Conservation (phyloP, 352 stramenopile genomes). For the Saprolegnia diclina region DNA sequence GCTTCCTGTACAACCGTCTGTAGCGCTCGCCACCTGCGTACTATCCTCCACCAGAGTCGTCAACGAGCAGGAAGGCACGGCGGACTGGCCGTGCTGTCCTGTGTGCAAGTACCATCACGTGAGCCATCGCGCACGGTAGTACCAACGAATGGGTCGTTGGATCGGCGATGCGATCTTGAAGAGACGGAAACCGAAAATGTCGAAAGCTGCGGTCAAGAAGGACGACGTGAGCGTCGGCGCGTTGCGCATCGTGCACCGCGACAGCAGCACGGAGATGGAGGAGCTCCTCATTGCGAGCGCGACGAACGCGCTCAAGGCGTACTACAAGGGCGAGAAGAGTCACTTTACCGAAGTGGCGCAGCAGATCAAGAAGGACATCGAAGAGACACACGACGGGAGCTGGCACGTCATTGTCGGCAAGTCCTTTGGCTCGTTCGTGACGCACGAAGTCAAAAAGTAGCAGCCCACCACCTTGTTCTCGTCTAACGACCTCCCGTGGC, state of each 20-base stretch:
- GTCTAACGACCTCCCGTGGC: neutral
- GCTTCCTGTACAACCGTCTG: too few relatives aligned
- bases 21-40: too few relatives aligned
- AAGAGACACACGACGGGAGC: conserved; percentile 54
- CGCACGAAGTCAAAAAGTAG: conserved; percentile 78
- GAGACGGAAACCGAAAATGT: conserved; percentile 28
- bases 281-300: conserved; percentile 62
- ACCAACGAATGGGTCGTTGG: too few relatives aligned
- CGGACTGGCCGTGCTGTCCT: too few relatives aligned
- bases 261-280: conserved; percentile 61
- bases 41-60: too few relatives aligned
- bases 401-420: conserved; percentile 85
- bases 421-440: conserved; percentile 80
- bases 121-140: too few relatives aligned
- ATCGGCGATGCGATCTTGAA: neutral
- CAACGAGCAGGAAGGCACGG: too few relatives aligned
- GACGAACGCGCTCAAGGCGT: conserved; percentile 69
- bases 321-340: conserved; percentile 82
- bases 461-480: neutral
- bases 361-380: conserved; percentile 73
- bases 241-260: conserved; percentile 63
- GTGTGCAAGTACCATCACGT: too few relatives aligned
- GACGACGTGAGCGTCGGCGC: conserved; percentile 63
- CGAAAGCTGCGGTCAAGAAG: conserved; percentile 65
- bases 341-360: conserved; percentile 77